Base-by-base conservation (phyloP, 176 grass and related monocot species). In the Lolium rigidum region DNA sequence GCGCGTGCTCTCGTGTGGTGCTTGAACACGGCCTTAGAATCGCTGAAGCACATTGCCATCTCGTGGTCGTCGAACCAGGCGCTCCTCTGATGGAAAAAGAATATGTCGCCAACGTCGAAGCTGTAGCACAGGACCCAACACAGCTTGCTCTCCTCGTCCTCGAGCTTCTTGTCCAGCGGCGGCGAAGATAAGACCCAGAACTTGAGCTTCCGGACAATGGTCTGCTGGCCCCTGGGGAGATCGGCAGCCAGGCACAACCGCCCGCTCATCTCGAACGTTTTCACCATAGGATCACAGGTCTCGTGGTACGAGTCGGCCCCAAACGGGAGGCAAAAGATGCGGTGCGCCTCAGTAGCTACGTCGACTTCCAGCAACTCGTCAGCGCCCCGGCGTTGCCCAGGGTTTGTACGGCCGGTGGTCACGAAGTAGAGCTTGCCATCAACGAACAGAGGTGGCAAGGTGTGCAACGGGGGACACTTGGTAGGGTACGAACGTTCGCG, bases 391-490 rank as follows among this genome's bases (percentile, higher is more conserved):
- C 17, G 4, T 0, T 10, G 46, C 2, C 2, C 0, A 6, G 9
- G 4, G 4, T 20, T 0, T 18, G 49, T 10, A 3, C 9, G 9
- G 75, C 17, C 31, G 1, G 28, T 56, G 4, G 75, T 58, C 51
- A 59, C 49, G 10, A 59, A 6, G 54, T 57, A 78, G 1, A 78
- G 54, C 31, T 59, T 78, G 10, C 54, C 76, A 1, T 38, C 18
- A 3, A 78, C 18, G 20, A 59, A 5, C 5, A 78, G 5, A 0
- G 52, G 51, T 8, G 31, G 18, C 10, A 57, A n/a, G 8, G 35
- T 59, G 10, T 7, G 0, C 6, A 58, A 17, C 0, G 6, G 1
- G 2, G 26, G 17, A 0, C 8, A 55, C 2, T 7, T 0, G n/a
- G n/a, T n/a, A n/a, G n/a, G n/a, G n/a, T n/a, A 7, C 28, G 50